Percentiles rank a stretch among this genome's conserved stretches.
Evolutionary conservation across 192 early-diverging fungal genomes (phyloP).

Genomic region (Rhizophagus clarus): DNA sequence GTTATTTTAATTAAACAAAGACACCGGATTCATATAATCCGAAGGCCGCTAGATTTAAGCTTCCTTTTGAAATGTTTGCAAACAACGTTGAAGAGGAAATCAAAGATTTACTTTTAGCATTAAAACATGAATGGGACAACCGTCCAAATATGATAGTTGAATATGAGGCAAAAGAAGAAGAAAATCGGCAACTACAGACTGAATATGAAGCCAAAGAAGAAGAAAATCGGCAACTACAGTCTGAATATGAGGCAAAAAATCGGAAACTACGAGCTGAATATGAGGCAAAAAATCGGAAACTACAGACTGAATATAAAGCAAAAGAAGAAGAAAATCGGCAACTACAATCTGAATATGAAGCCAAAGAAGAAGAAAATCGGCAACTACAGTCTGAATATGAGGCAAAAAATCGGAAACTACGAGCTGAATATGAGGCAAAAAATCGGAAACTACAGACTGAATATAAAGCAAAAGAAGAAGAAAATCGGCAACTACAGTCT

Average conservation of each 20-base stretch:
- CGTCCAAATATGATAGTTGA: neutral
- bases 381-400: conserved; percentile 3
- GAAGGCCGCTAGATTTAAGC: neutral
- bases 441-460: neutral
- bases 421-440: conserved; percentile 1
- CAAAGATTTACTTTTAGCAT: neutral
- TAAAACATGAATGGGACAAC: conserved; percentile 21
- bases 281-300: neutral
- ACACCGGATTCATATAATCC: conserved; percentile 26
- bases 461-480: neutral
- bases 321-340: conserved; percentile 5
- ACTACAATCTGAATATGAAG: neutral
- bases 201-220: conserved; percentile 2
- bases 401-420: neutral
- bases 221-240: conserved; percentile 1
- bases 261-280: conserved; percentile 1
- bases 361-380: conserved; percentile 1
- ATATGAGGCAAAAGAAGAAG: neutral
- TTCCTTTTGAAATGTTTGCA: conserved; percentile 27
- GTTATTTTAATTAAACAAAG: neutral
- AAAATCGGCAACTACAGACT: neutral
- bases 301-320: neutral
- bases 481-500: neutral
- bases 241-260: neutral
- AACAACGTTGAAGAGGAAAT: conserved; percentile 25